Conservation (phyloP, 2,329 filamentous ascomycete genomes). For the Cladosporium cucumerinum region DNA sequence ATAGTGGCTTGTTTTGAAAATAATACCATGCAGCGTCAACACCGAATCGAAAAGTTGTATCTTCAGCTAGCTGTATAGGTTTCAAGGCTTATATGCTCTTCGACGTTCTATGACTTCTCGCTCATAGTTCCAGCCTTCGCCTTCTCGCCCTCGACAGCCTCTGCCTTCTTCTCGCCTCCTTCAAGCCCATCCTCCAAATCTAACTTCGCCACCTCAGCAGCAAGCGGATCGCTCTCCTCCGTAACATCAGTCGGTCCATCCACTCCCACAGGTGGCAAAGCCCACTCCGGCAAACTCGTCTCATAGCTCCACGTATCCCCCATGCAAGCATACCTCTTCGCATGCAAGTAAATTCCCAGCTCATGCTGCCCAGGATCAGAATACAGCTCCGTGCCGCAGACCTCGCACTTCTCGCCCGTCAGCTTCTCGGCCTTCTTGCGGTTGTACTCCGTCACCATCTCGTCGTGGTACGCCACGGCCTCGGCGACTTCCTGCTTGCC, state of each 20-base stretch:
- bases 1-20: not conserved
- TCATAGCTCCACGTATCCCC: slow-evolving; percentile 83
- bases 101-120: not conserved
- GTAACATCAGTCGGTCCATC: slow-evolving; percentile 68
- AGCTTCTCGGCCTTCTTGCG: slow-evolving; percentile 90
- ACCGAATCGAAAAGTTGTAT: not conserved
- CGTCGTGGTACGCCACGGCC: slow-evolving; percentile 88
- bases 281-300: slow-evolving; percentile 82
- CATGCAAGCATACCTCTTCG: slow-evolving; percentile 80
- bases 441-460: slow-evolving; percentile 87
- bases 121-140: not conserved
- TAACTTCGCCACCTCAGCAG: slow-evolving; percentile 43
- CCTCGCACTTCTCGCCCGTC: slow-evolving; percentile 75
- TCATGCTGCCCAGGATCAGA: slow-evolving; percentile 89
- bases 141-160: not conserved
- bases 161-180: not conserved
- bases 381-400: slow-evolving; percentile 86
- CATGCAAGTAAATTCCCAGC: slow-evolving; percentile 89
- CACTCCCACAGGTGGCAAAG: slow-evolving; percentile 70
- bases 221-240: slow-evolving; percentile 45
- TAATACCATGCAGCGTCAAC: not conserved
- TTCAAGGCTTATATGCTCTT: not conserved
- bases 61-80: not conserved
- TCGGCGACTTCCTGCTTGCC: slow-evolving; percentile 91
- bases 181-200: slow-evolving; percentile 20